Evolutionary conservation across 2,329 filamentous ascomycete species (phyloP), one percentile per base, ranked within the genome.

Genomic region (Alternaria viburni): DNA sequence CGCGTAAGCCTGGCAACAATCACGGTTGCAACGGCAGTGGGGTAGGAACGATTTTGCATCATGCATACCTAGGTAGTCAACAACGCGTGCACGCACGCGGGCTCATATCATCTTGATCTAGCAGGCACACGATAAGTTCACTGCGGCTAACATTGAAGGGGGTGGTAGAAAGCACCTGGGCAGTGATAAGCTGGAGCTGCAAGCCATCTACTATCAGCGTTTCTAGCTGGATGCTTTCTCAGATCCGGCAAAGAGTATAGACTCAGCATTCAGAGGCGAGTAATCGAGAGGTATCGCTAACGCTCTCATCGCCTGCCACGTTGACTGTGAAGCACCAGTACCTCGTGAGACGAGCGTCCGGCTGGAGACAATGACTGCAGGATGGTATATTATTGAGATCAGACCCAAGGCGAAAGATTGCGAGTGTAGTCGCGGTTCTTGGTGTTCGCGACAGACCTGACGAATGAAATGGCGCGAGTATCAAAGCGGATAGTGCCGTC

Each of bases 401-500:
- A 4, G n/a, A 45, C n/a, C n/a, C 7, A 26, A 36, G n/a, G 36
- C 17, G 41, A 3, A 12, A 30, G 25, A 12, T 43, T n/a, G 7
- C 19, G 15, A 17, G n/a, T 17, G 44, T n/a, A 45, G 23, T 30
- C 15, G 52, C 12, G 12, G n/a, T 28, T 32, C 28, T 30, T 30
- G n/a, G 8, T 21, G 30, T 36, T 11, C 10, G 28, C 15, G 49
- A 23, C 36, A 52, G 1, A 17, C 15, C 15, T 45, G 54, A 55
- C 68, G 55, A 71, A 72, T 71, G 58, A 67, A 57, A 67, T 17
- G 32, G 45, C 47, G 23, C 25, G 51, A 64, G 59, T 71, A 68
- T 69, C 54, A 54, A 52, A 65, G 55, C 57, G 71, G 70, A 60
- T 61, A 59, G 58, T 61, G 54, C 70, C 70, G 68, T 45, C 69